phyloP scores from a whole-genome alignment of 257 asterid species.

The Phtheirospermum japonicum region DNA sequence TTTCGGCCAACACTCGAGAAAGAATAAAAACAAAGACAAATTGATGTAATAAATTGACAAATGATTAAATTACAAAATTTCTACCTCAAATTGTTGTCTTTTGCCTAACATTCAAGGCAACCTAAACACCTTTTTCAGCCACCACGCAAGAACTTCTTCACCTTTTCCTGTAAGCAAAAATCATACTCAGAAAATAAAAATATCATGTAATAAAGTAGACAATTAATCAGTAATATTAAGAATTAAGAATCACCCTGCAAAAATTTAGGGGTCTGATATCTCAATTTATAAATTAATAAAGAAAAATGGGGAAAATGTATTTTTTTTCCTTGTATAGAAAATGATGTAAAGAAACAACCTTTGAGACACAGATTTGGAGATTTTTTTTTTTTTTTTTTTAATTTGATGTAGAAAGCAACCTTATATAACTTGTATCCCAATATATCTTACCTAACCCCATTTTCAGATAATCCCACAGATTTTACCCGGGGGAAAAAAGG shows the following conservation, averaged over 20 bases:
- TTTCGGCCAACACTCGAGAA: too few relatives aligned
- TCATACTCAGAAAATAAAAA: conserved; percentile 33
- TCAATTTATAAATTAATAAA: background rate
- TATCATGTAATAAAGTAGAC: too few relatives aligned
- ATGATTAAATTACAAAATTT: conserved; percentile 26
- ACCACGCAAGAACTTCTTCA: conserved; percentile 39
- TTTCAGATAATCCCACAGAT: background rate
- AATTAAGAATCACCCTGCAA: conserved; percentile 17
- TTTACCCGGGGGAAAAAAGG: background rate
- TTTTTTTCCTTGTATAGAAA: conserved; percentile 15
- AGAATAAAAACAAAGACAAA: conserved; percentile 24
- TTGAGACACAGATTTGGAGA: conserved; percentile 28
- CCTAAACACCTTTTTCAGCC: conserved; percentile 40
- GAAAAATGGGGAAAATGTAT: background rate
- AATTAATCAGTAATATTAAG: background rate
- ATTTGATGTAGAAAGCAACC: too few relatives aligned
- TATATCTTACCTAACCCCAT: too few relatives aligned
- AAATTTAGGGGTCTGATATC: background rate
- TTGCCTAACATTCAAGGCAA: conserved; percentile 70
- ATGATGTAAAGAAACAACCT: conserved; percentile 37
- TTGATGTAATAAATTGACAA: conserved; percentile 36
- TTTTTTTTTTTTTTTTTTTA: too few relatives aligned
- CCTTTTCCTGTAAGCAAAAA: conserved; percentile 54
- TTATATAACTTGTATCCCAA: too few relatives aligned
- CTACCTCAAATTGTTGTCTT: conserved; percentile 49